These are phyloP conservation scores for Chlorella sorokiniana DNA, from an alignment of 139 green algal species.

Conservation along the genomic window DNA sequence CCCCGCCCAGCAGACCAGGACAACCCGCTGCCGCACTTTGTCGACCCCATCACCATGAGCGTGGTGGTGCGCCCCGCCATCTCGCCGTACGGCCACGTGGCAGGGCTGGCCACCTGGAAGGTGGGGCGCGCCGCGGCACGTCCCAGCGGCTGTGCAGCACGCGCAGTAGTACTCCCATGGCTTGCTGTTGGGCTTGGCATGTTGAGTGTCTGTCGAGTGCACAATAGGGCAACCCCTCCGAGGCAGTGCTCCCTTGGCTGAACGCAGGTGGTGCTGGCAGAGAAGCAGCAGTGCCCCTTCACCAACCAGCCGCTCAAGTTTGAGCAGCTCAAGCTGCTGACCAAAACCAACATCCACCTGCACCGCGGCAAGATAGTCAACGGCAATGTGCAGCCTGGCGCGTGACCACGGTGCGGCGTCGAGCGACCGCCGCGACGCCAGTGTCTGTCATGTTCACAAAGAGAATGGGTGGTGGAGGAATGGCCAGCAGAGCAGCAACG, in stretches of 20 bases:
- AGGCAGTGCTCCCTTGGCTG: background rate
- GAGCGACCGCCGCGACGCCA: no score
- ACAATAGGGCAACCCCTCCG: background rate
- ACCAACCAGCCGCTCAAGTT: conserved; percentile 75
- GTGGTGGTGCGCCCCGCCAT: conserved; percentile 82
- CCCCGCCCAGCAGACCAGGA: conserved; percentile 36
- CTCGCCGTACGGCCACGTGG: conserved; percentile 87
- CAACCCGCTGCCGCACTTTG: conserved; percentile 78
- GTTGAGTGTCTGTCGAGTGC: background rate
- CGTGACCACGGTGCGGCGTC: no score
- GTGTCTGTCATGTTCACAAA: no score
- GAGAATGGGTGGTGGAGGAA: background rate
- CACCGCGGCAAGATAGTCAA: conserved; percentile 58
- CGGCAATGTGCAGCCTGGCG: background rate
- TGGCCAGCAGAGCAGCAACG: background rate
- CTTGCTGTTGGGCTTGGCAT: background rate
- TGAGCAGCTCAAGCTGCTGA: conserved; percentile 80
- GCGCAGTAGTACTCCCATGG: background rate
- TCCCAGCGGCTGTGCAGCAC: no score
- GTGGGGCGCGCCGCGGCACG: no score
- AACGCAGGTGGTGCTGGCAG: conserved; percentile 70
- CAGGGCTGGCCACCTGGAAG: conserved; percentile 91
- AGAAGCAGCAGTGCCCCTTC: conserved; percentile 85
- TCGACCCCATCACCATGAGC: conserved; percentile 86
- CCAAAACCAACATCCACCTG: conserved; percentile 78